A percentile compares a stretch with the other conserved stretches of the same genome.
These are phyloP conservation scores for Cladosporium sp. DNA, from an alignment of 2,329 filamentous ascomycete species.

Conservation along the genomic window DNA sequence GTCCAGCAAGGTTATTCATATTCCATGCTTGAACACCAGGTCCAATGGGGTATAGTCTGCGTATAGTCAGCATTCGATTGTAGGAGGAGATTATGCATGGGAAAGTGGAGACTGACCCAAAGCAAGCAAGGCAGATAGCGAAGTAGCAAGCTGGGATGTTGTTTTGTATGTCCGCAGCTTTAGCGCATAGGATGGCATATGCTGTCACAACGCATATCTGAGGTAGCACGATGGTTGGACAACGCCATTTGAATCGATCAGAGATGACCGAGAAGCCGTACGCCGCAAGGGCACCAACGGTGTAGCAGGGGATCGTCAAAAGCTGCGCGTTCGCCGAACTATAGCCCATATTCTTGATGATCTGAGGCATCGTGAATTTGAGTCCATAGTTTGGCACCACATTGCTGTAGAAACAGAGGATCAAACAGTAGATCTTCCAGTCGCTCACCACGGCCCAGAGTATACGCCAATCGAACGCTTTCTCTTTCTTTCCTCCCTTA, in stretches of 20 bases:
- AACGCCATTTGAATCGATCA: constrained; percentile 28
- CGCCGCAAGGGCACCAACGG: constrained; percentile 29
- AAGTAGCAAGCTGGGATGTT: constrained; percentile 20
- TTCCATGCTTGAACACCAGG: constrained; percentile 28
- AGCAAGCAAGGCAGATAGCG: constrained; percentile 24
- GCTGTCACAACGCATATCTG: constrained; percentile 22
- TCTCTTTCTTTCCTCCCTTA: constrained; percentile 39
- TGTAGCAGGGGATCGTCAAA: constrained; percentile 25
- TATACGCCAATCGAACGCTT: constrained; percentile 36
- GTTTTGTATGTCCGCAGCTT: constrained; percentile 11
- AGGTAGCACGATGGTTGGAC: constrained; percentile 25
- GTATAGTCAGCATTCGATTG: neutral
- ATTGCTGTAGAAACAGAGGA: constrained; percentile 34
- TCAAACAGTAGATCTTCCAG: constrained; percentile 45
- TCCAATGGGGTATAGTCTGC: constrained; percentile 21
- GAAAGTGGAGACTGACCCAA: constrained; percentile 16
- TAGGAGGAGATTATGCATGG: neutral
- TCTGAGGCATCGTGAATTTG: constrained; percentile 20
- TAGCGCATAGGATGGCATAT: constrained; percentile 25
- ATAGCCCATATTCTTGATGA: constrained; percentile 23
- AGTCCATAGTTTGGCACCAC: constrained; percentile 28
- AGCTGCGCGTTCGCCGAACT: constrained; percentile 21
- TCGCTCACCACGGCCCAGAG: constrained; percentile 40
- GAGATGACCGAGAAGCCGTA: constrained; percentile 26
- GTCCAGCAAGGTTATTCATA: constrained; percentile 29